Evolutionary conservation across 2,329 filamentous ascomycete species (phyloP), one percentile per base, ranked within the genome.

Genomic region (Neurospora sp.): DNA sequence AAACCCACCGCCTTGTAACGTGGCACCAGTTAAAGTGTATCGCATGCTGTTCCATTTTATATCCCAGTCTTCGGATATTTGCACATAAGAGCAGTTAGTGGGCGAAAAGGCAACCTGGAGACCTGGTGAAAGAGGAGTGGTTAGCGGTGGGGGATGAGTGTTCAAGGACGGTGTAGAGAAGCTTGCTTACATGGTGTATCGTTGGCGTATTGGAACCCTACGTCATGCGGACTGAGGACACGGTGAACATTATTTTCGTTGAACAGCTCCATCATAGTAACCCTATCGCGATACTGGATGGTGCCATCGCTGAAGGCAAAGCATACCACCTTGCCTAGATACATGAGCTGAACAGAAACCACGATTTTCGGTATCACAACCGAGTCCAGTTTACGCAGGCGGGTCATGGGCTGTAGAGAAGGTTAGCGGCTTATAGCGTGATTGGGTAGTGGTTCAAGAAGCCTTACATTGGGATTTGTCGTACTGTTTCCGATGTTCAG

Each of bases 251-350:
- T 90, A 37, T 86, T 84, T 69, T 90, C 86, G 5, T 86, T 85
- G 72, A 87, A 89, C 0, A 94, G 82, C 68, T 89, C 85, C 4
- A 88, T 84, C 86, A 97, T 90, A 0, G 88, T 91, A 66, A 86
- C 84, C 11, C 93, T 87, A 76, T 96, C 91, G 69, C 92, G 88
- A 78, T 95, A 92, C 74, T 96, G 90, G 3, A 96, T 83, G 0
- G 89, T 91, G 11, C 94, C 92, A 77, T 97, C 93, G 72, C 91
- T 91, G 74, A 92, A 92, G 36, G 86, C 86, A 70, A 97, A 83
- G 38, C 90, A 89, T 2, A 97, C 73, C 1, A 91, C 84, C 70
- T 88, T 92, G 67, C 91, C 91, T 71, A 90, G 88, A 74, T 91
- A 90, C 19, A 91, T 83, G 2, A 88, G 82, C 66, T 90, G 86